A percentile compares a stretch with the other conserved stretches of the same genome.
Evolutionary conservation across 176 grass and related monocot genomes (phyloP).

Genomic region (Bolboschoenus planiculmis): DNA sequence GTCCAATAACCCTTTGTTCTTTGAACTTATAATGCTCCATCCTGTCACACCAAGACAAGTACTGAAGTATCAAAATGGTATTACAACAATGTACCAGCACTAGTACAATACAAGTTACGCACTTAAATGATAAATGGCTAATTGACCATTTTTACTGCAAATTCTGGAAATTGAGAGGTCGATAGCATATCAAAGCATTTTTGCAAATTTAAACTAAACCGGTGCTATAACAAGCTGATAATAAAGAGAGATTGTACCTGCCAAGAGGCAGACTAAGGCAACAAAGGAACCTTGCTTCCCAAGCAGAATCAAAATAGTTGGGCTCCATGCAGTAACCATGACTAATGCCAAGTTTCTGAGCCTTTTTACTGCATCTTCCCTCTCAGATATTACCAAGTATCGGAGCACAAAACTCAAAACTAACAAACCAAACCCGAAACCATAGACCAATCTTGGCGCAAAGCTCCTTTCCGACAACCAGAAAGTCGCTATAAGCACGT

Average conservation of each 20-base stretch:
- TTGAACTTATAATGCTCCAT: constrained; percentile 67
- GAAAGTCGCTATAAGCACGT: constrained; percentile 49
- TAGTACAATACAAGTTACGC: not conserved
- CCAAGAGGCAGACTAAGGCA: constrained; percentile 50
- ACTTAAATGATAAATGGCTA: not conserved
- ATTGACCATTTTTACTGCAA: not conserved
- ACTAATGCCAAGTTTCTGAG: constrained; percentile 38
- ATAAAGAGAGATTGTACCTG: constrained; percentile 32
- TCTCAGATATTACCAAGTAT: constrained; percentile 27
- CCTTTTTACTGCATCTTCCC: constrained; percentile 31
- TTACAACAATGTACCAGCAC: not conserved
- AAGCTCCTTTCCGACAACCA: constrained; percentile 75
- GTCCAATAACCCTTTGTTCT: constrained; percentile 25
- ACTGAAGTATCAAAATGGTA: not conserved
- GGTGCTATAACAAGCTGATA: not conserved
- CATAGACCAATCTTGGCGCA: constrained; percentile 60
- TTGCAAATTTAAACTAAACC: too few relatives aligned
- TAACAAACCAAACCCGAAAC: constrained; percentile 59
- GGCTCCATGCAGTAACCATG: constrained; percentile 78
- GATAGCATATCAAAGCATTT: not conserved
- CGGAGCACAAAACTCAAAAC: constrained; percentile 40
- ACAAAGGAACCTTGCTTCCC: constrained; percentile 82
- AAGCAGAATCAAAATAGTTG: constrained; percentile 80
- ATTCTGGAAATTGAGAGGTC: not conserved
- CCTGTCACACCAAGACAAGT: constrained; percentile 46